Base-by-base conservation (phyloP, 495 filamentous ascomycete genomes). In the Penicillium malachiteum region DNA sequence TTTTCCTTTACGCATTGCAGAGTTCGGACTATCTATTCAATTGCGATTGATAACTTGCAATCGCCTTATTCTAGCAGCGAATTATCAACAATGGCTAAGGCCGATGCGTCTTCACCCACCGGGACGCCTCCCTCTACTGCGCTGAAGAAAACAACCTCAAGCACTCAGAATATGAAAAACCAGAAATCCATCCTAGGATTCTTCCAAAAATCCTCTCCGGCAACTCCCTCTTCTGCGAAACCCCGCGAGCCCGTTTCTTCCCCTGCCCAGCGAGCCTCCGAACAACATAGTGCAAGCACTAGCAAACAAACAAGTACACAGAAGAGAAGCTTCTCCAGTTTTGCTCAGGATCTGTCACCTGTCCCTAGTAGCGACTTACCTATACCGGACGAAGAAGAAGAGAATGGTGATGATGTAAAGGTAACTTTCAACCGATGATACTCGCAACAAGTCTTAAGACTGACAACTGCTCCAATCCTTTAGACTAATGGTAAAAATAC, bases 141-240 rank as follows among this genome's bases (percentile, higher is more conserved):
- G 39, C 64, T 81, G 38, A 80, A 77, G 59, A 69, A 71, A 56
- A 63, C 78, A 5, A 78, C 71, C 11, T 73, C 78, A 16, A 78
- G 71, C 51, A 69, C 73, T 3, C 74, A 78, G 55, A 78, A 76
- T 34, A 78, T 81, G 74, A 91, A 87, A 64, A 87, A 84, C 64
- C 87, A 93, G 72, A 90, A 86, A 59, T 83, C 82, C 9, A 94
- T 96, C 48, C 77, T 92, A 3, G 88, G 90, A 35, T 96, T 96
- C 78, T 96, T 96, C 61, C 79, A 87, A 52, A 93, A 88, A 62
- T 82, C 82, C 10, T 72, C 80, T 0, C 76, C 78, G 8, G 72
- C 77, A 17, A 73, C 78, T 10, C 71, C 71, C 0, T 66, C 74
- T 0, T 66, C 56, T 3, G 56, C 63, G 8, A 65, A 67, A n/a